Evolutionary conservation across 805 yeast genomes (phyloP).

Genomic region (Candida pseudoglaebosa): DNA sequence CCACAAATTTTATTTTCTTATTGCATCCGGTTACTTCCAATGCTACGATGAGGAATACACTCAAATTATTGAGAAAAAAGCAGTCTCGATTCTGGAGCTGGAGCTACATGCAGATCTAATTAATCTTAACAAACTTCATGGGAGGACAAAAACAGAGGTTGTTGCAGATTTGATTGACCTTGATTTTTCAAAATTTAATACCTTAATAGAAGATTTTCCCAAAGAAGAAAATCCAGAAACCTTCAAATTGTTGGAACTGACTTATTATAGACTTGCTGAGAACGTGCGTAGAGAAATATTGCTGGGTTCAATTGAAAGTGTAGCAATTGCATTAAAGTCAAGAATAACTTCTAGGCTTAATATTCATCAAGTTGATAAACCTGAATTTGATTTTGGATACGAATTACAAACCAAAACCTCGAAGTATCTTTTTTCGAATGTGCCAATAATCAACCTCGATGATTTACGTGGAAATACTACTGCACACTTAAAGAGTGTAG

Average conservation of each 20-base stretch:
- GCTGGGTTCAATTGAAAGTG: conserved; percentile 26
- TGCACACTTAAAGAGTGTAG: conserved; percentile 16
- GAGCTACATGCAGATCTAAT: background rate
- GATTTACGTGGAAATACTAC: conserved; percentile 14
- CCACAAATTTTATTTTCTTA: conserved; percentile 74
- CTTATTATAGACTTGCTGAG: conserved; percentile 34
- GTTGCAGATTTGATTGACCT: conserved; percentile 21
- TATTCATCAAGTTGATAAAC: conserved; percentile 7
- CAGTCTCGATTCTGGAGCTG: conserved; percentile 8
- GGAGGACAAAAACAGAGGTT: conserved; percentile 11
- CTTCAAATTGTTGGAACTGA: conserved; percentile 23
- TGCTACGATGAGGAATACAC: conserved; percentile 32
- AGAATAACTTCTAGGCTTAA: conserved; percentile 21
- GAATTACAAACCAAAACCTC: conserved; percentile 30
- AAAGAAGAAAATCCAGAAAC: conserved; percentile 7
- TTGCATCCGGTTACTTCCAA: conserved; percentile 72
- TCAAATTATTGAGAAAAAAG: conserved; percentile 16
- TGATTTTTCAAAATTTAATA: conserved; percentile 10
- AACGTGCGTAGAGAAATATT: conserved; percentile 28
- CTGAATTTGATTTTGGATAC: conserved; percentile 27
- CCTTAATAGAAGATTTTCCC: conserved; percentile 5
- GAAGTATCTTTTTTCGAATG: conserved; percentile 24
- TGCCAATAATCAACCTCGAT: conserved; percentile 25
- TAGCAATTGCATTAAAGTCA: conserved; percentile 19
- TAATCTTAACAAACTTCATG: conserved; percentile 5